These are phyloP conservation scores for Fusarium sp. DNA, from an alignment of 2,329 filamentous ascomycete species.

Conservation along the genomic window DNA sequence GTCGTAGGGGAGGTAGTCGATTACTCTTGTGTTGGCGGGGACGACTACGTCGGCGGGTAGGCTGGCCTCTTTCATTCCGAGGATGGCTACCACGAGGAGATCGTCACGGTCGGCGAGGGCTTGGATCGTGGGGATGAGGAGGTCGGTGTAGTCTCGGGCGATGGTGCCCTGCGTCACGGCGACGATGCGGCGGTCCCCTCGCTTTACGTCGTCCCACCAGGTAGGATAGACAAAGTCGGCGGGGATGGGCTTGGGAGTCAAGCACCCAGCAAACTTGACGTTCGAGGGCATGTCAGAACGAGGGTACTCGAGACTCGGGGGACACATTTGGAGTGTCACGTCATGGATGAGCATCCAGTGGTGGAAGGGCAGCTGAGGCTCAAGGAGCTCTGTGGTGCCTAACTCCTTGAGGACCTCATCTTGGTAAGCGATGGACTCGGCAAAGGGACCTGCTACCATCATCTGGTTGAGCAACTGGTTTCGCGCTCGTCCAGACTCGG, in stretches of 20 bases:
- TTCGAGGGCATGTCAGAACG: conserved; percentile 48
- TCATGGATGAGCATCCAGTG: conserved; percentile 46
- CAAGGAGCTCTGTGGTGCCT: conserved; percentile 40
- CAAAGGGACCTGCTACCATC: conserved; percentile 38
- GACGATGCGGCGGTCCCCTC: conserved; percentile 51
- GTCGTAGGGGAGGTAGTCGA: conserved; percentile 60
- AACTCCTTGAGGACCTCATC: conserved; percentile 42
- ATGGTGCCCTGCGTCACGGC: conserved; percentile 59
- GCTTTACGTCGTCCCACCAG: conserved; percentile 56
- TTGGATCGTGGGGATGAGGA: conserved; percentile 56
- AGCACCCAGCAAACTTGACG: conserved; percentile 55
- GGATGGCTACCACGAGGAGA: conserved; percentile 46
- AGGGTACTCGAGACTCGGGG: conserved; percentile 51
- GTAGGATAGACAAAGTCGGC: conserved; percentile 47
- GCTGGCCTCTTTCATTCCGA: conserved; percentile 41
- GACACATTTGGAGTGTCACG: conserved; percentile 50
- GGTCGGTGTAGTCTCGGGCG: conserved; percentile 49
- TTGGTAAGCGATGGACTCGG: conserved; percentile 35
- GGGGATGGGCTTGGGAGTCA: conserved; percentile 47
- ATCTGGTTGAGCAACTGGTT: conserved; percentile 46
- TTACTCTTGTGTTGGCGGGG: conserved; percentile 53
- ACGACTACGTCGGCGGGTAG: conserved; percentile 43
- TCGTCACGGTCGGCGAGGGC: conserved; percentile 54
- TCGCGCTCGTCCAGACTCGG: conserved; percentile 47
- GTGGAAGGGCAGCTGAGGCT: conserved; percentile 38